These are phyloP conservation scores for Dissophora globulifera DNA, from an alignment of 192 early-diverging fungal species.

Conservation along the genomic window DNA sequence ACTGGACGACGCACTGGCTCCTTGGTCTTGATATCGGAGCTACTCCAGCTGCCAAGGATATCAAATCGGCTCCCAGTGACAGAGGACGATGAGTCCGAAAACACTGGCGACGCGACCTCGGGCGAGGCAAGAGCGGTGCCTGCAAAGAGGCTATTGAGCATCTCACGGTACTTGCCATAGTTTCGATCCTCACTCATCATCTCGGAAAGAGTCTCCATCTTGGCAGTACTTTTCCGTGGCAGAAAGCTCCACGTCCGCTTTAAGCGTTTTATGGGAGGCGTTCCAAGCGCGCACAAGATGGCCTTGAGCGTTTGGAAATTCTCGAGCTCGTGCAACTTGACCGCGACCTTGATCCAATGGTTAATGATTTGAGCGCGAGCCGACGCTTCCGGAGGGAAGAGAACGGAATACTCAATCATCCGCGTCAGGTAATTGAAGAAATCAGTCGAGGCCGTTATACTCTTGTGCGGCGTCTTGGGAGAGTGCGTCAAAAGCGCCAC, in stretches of 20 bases:
- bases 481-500: conserved; percentile 66
- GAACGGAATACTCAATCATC: conserved; percentile 74
- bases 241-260: conserved; percentile 77
- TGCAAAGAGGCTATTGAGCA: conserved; percentile 49
- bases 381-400: conserved; percentile 65
- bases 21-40: conserved; percentile 28
- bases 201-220: conserved; percentile 59
- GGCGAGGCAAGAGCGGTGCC: conserved; percentile 19
- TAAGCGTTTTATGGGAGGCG: conserved; percentile 74
- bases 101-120: conserved; percentile 12
- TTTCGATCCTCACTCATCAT: conserved; percentile 76
- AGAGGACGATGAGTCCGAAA: conserved; percentile 27
- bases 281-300: conserved; percentile 69
- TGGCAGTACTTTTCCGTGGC: conserved; percentile 64
- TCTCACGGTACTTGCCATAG: conserved; percentile 71
- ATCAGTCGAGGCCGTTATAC: conserved; percentile 72
- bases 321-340: conserved; percentile 61
- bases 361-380: conserved; percentile 66
- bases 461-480: conserved; percentile 61
- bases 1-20: conserved; percentile 56
- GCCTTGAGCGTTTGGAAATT: conserved; percentile 81
- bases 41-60: conserved; percentile 27
- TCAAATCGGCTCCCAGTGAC: conserved; percentile 37
- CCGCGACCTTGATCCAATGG: conserved; percentile 76
- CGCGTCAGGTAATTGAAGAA: conserved; percentile 85